Base-by-base conservation (phyloP, 768 basidiomycete genomes). In the Boletus rufocinnamomeus region DNA sequence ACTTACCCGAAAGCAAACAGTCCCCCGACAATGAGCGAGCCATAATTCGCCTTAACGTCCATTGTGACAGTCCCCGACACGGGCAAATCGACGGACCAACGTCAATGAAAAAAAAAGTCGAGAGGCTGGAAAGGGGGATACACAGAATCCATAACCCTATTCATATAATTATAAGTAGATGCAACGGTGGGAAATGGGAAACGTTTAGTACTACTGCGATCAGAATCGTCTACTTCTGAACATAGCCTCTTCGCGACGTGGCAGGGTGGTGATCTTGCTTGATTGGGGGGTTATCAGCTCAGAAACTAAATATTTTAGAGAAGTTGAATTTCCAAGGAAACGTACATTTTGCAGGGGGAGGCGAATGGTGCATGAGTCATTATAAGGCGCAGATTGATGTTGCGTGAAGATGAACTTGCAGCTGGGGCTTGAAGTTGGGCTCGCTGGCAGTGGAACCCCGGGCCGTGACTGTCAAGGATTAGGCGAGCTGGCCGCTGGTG, bases 1-100 rank as follows among this genome's bases (percentile, higher is more conserved):
- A 19, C 61, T 61, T 41, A 60, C 68, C 54, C 47, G 19, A 69
- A 69, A 34, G 66, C 64, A 19, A 69, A 11, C 27, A 69, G 23
- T 17, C 68, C 66, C 14, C 69, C 69, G 21, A 69, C 37, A 13
- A 69, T 1, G 47, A 69, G 56, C 1, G 67, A 6, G 30, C 68
- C 68, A 53, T 62, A 64, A 38, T 63, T 57, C 4, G 53, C 27
- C 16, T 38, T n/a, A 32, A 64, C 14, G 11, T 62, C 23, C 9
- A 28, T 43, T 32, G 11, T 4, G 14, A 23, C 8, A n/a, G 35
- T 11, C 41, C 6, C 34, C 10, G 41, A 21, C 66, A 63, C 62
- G 47, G 13, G 14, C 19, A 56, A 40, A 52, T 27, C 21, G 16
- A 10, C 38, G 23, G 14, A 30, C 10, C 19, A 52, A 28, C 43